Evolutionary conservation across 805 yeast species (phyloP), one percentile per base, ranked within the genome.

Genomic region (Pichia thaimueangensis): DNA sequence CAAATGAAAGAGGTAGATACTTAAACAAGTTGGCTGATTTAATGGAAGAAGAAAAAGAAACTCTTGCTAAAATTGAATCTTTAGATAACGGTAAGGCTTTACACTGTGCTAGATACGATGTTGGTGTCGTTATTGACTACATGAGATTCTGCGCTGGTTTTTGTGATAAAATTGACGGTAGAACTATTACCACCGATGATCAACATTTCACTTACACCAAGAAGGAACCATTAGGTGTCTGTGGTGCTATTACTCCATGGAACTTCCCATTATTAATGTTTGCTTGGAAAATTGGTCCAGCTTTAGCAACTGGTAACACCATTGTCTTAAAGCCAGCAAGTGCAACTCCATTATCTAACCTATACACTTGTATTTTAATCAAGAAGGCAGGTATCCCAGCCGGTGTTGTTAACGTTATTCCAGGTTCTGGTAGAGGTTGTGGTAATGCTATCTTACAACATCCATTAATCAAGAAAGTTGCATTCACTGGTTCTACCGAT

Each of bases 211-310:
- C 73, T 53, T 82, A 72, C 68, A 78, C 85, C 43, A 70, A 74
- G 58, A 77, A 77, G 61, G 88, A 82, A 62, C 89, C 91, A 53
- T 63, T 82, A 51, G 91, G 89, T 61, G 84, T 82, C 30, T 82
- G 87, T 68, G 91, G 89, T 51, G 87, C 81, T 63, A 82, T 83
- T 50, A 82, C 83, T 49, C 89, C 91, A 60, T 83, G 89, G 89
- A 83, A 83, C 62, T 83, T 83, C 76, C 91, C 91, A 54, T 64
- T 83, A 50, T 71, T 83, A 69, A 82, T 83, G 85, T 71, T 80
- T 62, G 64, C 84, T 33, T 83, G 91, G 91, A 83, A 83, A 60
- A 68, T 83, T 46, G 86, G 83, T 41, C 89, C 91, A 35, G 86
- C 86, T 48, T 67, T 82, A 55, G 84, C 84, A 39, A 77, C 87